Conservation (phyloP, 192 early-diverging fungal species). For the Umbelopsis isabellina region DNA sequence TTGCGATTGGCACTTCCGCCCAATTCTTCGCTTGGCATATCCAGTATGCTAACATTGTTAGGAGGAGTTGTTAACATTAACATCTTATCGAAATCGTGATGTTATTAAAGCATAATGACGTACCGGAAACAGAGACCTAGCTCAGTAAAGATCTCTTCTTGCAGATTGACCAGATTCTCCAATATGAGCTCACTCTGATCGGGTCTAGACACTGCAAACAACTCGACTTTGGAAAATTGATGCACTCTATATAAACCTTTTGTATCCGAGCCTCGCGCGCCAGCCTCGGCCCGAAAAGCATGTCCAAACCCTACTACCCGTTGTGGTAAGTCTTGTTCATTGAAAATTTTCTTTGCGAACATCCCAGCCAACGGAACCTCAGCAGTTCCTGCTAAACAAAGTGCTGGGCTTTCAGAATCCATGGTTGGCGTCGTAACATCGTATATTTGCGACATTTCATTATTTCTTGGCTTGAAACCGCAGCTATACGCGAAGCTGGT, state of each 20-base stretch:
- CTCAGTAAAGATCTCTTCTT: constrained; percentile 73
- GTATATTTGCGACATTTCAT: constrained; percentile 88
- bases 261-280: constrained; percentile 80
- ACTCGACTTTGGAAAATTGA: constrained; percentile 94
- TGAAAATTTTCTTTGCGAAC: constrained; percentile 69
- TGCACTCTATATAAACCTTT: constrained; percentile 91
- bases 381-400: constrained; percentile 85
- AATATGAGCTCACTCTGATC: constrained; percentile 70
- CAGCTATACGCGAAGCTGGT: constrained; percentile 81
- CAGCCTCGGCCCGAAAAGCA: constrained; percentile 91
- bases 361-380: constrained; percentile 92
- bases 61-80: neutral
- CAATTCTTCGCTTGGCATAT: constrained; percentile 93
- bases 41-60: constrained; percentile 59
- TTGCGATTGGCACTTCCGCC: constrained; percentile 91
- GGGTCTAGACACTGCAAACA: constrained; percentile 75
- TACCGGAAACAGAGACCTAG: constrained; percentile 80
- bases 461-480: constrained; percentile 83
- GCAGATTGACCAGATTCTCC: constrained; percentile 72
- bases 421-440: constrained; percentile 51
- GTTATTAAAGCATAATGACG: neutral
- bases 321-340: constrained; percentile 64
- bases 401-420: constrained; percentile 50
- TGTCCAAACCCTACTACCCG: constrained; percentile 80
- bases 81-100: neutral